Base-by-base conservation (phyloP, 2,329 filamentous ascomycete genomes). In the Ilyonectria robusta region DNA sequence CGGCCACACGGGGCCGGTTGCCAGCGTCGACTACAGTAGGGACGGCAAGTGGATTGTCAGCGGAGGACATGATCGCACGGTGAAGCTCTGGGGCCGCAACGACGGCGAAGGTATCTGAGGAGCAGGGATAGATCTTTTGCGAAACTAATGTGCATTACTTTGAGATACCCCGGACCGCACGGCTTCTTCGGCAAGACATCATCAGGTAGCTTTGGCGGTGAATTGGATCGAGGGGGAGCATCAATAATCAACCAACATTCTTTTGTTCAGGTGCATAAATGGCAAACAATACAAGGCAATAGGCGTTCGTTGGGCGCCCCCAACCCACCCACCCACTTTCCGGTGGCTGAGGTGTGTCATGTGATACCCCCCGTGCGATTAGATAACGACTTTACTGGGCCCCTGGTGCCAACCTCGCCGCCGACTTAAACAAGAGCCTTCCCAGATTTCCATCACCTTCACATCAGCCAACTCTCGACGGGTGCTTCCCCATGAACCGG, bases 61-160 rank as follows among this genome's bases (percentile, higher is more conserved):
- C 79, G 94, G 94, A 72, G 95, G 96, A 3, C 94, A 97, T 78
- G 96, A 99, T 81, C 89, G 95, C 60, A 98, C 95, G 2, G 93
- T 98, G 57, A 99, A 99, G 84, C 85, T 99, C 2, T 99, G 96
- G 96, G 94, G 94, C 5, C 89, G 94, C 70, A 95, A 97, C 71
- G 93, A 94, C 77, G 88, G 88, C 63, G 85, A 91, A 72, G 82
- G 82, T 26, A 72, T 88, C 35, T 89, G 72, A 77, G 50, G 54
- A 62, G 60, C 23, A 19, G 57, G 59, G 55, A 56, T 66, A 65
- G 47, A 60, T 59, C 51, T 26, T 66, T 58, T 67, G 62, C 63
- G 54, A 67, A 62, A 68, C 53, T 68, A 70, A 57, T 66, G 56
- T 56, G 56, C 64, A 63, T 65, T 70, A 69, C 65, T 61, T 64